Evolutionary conservation across 805 yeast species (phyloP).

Genomic region (Myxozyma sirexii): DNA sequence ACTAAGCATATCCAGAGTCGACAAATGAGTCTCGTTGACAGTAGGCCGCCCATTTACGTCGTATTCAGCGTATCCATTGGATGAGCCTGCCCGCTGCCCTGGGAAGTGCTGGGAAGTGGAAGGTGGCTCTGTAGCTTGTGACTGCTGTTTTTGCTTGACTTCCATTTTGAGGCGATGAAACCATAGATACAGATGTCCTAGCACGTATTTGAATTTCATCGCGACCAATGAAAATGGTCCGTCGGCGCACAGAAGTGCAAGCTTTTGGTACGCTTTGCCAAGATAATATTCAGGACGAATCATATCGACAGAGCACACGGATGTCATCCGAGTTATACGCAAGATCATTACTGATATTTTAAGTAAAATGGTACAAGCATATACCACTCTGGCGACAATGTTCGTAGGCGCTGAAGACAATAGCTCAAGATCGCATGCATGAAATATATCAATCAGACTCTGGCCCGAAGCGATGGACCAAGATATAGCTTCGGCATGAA

Average conservation of each 20-base stretch:
- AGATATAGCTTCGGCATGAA: slow-evolving; percentile 19
- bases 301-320: slow-evolving; percentile 20
- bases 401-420: slow-evolving; percentile 11
- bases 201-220: slow-evolving; percentile 15
- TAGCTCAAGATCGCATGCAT: not conserved
- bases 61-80: not conserved
- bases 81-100: too few relatives aligned
- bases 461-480: slow-evolving; percentile 30
- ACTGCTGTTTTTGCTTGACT: not conserved
- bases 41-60: not conserved
- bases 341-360: slow-evolving; percentile 18
- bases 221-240: slow-evolving; percentile 5
- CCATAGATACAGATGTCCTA: slow-evolving; percentile 25
- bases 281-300: slow-evolving; percentile 25
- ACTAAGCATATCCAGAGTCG: slow-evolving; percentile 19
- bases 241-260: slow-evolving; percentile 9
- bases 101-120: too few relatives aligned
- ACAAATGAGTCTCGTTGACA: not conserved
- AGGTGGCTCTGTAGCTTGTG: not conserved
- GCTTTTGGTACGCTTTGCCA: slow-evolving; percentile 14
- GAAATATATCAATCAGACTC: slow-evolving; percentile 18
- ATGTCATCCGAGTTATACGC: not conserved
- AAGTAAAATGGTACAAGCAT: slow-evolving; percentile 22
- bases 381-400: slow-evolving; percentile 20
- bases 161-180: slow-evolving; percentile 7